Conservation (phyloP, 495 filamentous ascomycete genomes). For the Talaromyces wortmannii region DNA sequence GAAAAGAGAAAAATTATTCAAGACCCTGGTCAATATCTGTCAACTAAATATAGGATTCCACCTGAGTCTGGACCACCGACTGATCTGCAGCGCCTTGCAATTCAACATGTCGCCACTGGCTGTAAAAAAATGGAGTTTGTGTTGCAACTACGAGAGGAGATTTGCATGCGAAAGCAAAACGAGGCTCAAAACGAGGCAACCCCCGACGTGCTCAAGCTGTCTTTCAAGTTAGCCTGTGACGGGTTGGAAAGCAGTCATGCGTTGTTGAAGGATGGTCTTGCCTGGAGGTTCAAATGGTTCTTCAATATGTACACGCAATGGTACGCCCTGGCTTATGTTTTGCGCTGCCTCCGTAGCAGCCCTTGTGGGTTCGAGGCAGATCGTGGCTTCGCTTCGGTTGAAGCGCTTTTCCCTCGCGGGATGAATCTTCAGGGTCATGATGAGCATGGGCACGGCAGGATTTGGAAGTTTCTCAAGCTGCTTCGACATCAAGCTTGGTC, state of each 20-base stretch:
- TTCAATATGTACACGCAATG: conserved; percentile 48
- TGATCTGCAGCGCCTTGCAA: conserved; percentile 42
- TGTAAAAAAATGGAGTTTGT: conserved; percentile 15
- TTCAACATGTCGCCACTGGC: conserved; percentile 30
- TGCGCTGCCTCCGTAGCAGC: conserved; percentile 36
- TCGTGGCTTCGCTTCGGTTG: conserved; percentile 40
- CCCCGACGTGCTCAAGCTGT: conserved; percentile 28
- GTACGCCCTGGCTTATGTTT: conserved; percentile 47
- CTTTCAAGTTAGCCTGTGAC: conserved; percentile 14
- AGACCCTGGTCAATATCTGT: conserved; percentile 27
- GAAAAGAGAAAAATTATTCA: conserved; percentile 34
- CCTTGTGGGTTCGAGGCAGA: conserved; percentile 36
- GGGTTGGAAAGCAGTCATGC: conserved; percentile 35
- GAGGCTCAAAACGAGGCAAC: neutral
- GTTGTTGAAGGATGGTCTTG: conserved; percentile 28
- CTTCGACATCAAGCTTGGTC: conserved; percentile 11
- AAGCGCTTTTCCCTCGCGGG: conserved; percentile 21
- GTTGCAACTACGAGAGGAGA: conserved; percentile 21
- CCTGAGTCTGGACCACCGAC: conserved; percentile 12
- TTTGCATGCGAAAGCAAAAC: conserved; percentile 9
- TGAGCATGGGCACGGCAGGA: conserved; percentile 8
- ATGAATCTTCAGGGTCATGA: conserved; percentile 3
- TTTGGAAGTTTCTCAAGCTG: conserved; percentile 11
- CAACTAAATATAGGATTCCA: conserved; percentile 22
- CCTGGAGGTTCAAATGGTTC: conserved; percentile 46